These are phyloP conservation scores for Volvox reticuliferus DNA, from an alignment of 139 green algal species.

Conservation along the genomic window DNA sequence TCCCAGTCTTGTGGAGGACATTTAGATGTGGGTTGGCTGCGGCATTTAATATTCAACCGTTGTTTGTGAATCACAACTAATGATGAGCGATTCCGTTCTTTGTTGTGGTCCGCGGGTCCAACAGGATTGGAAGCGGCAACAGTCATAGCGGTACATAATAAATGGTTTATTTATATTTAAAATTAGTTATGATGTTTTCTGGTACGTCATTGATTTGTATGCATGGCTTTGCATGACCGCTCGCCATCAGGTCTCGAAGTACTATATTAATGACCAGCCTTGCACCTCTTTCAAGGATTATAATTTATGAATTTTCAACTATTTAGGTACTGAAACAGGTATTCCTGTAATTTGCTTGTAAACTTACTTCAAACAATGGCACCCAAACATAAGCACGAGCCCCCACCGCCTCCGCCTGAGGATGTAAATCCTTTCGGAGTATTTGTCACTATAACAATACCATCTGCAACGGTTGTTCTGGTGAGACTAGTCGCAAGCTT, in stretches of 20 bases:
- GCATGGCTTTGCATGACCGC: too few relatives aligned
- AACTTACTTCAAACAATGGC: constrained; percentile 14
- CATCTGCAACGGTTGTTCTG: not conserved
- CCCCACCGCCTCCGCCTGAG: constrained; percentile 42
- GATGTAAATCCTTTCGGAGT: constrained; percentile 34
- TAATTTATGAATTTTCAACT: not conserved
- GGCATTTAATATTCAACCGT: too few relatives aligned
- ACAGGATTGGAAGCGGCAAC: too few relatives aligned
- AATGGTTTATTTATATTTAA: too few relatives aligned
- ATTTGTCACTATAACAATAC: constrained; percentile 14
- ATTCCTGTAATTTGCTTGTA: not conserved
- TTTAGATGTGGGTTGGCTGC: too few relatives aligned
- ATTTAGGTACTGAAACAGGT: not conserved
- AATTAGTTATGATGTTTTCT: too few relatives aligned
- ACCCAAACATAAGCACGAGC: constrained; percentile 35
- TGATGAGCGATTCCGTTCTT: too few relatives aligned
- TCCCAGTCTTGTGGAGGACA: too few relatives aligned
- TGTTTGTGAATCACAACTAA: too few relatives aligned
- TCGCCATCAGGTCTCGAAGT: not conserved
- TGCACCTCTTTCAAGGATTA: not conserved
- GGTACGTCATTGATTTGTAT: too few relatives aligned
- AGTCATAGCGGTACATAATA: too few relatives aligned
- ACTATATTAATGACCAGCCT: not conserved
- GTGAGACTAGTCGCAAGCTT: not conserved
- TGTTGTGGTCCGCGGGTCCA: too few relatives aligned